phyloP scores from a whole-genome alignment of 164 flowering plant species.

The Brasenia schreberi region DNA sequence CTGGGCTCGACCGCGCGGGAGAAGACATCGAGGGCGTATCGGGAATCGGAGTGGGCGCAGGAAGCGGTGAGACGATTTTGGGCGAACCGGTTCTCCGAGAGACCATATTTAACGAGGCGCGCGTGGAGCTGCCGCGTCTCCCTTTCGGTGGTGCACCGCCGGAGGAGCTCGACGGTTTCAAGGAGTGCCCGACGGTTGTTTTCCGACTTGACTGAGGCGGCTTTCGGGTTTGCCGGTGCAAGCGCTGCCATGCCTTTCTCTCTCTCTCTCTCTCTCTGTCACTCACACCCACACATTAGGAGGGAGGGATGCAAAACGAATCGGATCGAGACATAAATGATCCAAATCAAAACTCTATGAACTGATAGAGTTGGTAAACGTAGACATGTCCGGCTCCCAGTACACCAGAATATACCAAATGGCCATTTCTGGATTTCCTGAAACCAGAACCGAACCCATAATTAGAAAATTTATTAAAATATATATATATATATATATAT shows the following conservation, averaged over 20 bases:
- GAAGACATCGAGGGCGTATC: constrained; percentile 10
- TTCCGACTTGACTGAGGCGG: background rate
- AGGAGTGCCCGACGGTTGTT: background rate
- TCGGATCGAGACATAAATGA: too few species aligned
- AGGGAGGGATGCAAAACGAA: too few species aligned
- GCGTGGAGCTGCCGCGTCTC: constrained; percentile 1
- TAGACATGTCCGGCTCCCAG: too few species aligned
- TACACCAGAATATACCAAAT: too few species aligned
- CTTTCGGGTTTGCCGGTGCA: too few species aligned
- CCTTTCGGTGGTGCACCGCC: background rate
- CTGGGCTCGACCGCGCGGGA: constrained; percentile 3
- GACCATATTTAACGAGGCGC: constrained; percentile 3
- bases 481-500: background rate
- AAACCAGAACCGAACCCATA: too few species aligned
- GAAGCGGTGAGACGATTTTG: constrained; percentile 7
- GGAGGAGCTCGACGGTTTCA: background rate
- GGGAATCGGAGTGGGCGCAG: constrained; percentile 3
- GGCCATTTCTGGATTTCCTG: too few species aligned
- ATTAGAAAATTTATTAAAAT: background rate
- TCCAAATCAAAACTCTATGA: too few species aligned
- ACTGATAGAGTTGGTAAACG: too few species aligned
- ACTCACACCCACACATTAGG: too few species aligned
- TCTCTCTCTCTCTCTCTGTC: too few species aligned
- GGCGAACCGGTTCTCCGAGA: constrained; percentile 1
- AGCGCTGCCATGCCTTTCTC: too few species aligned